A percentile compares a stretch with the other conserved stretches of the same genome.
Evolutionary conservation across 1,139 yeast genomes (phyloP).

Genomic region (Hyphopichia khmerensis): DNA sequence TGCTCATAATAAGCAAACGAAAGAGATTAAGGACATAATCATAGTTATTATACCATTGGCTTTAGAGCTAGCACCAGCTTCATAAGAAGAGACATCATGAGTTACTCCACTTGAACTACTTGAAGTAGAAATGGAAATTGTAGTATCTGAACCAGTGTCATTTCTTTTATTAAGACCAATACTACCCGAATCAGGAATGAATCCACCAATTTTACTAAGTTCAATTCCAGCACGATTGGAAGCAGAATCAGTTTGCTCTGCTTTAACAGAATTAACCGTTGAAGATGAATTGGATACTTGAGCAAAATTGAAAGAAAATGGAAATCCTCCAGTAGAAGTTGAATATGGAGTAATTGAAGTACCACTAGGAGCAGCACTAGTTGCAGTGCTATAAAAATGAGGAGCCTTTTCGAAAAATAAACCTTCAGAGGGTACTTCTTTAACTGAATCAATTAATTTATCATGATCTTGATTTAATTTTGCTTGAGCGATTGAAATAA

Average conservation of each 20-base stretch:
- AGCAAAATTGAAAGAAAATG: not conserved
- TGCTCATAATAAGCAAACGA: not conserved
- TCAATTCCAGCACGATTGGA: not conserved
- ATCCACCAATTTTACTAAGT: not conserved
- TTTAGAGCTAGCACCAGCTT: not conserved
- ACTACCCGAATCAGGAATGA: not conserved
- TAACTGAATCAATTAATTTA: not conserved
- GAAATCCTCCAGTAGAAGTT: not conserved
- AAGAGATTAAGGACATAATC: not conserved
- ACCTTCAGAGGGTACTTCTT: constrained; percentile 2
- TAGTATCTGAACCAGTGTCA: not conserved
- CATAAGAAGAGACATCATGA: not conserved
- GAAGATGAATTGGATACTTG: not conserved
- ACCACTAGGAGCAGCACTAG: constrained; percentile 10
- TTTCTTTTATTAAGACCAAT: not conserved
- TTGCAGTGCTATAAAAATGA: constrained; percentile 6
- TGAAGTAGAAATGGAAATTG: not conserved
- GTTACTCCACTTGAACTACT: not conserved
- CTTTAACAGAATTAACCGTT: not conserved
- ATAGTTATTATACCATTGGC: not conserved
- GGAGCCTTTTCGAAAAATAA: constrained; percentile 4
- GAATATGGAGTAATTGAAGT: constrained; percentile 7
- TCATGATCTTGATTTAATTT: constrained; percentile 3
- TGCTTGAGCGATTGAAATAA: constrained; percentile 4
- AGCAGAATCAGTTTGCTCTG: not conserved